Base-by-base conservation (phyloP, 1,139 yeast genomes). In the Hansenula anomala region DNA sequence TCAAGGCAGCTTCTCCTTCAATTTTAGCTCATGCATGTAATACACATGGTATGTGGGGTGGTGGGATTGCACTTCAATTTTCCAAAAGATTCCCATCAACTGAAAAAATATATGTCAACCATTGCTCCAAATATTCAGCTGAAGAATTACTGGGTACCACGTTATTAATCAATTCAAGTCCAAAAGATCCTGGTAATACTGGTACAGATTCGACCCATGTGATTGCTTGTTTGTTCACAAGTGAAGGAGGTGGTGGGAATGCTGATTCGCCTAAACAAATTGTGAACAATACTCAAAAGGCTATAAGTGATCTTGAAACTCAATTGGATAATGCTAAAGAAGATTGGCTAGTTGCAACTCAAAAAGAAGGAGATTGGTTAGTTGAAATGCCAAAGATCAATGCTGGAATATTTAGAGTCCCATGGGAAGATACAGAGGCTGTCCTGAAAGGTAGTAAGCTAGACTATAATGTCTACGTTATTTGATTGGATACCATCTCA, bases 1-100 rank as follows among this genome's bases (percentile, higher is more conserved):
- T 83, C 47, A 51, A 63, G 15, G 53, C 62, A 0, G 40, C 60
- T 2, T 55, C 60, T 0, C 63, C 64, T 8, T 45, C 73, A 0
- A 59, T 80, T 3, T 60, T 78, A 11, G 83, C 81, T 1, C 95
- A 87, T 56, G 80, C 95, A 0, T 87, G 95, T 55, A 87, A 87
- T 54, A 80, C 89, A 38, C 66, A 70, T 26, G 96, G 95, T 0
- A 56, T 71, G 0, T 87, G 96, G 96, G 94, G 95, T 4, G 92
- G 86, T 0, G 96, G 96, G 0, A 75, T 87, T 3, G 92, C 90
- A 0, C 66, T 66, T 2, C 66, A 59, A 9, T 78, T 84, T 55
- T 66, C 66, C 27, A 46, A 50, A 23, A 56, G 65, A 38, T 82
- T 66, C 54, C 87, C 86, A 2, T 52, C 63, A 1, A 69, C 87